phyloP scores from a whole-genome alignment of 2,329 filamentous ascomycete genomes.

The Eutypa lata region DNA sequence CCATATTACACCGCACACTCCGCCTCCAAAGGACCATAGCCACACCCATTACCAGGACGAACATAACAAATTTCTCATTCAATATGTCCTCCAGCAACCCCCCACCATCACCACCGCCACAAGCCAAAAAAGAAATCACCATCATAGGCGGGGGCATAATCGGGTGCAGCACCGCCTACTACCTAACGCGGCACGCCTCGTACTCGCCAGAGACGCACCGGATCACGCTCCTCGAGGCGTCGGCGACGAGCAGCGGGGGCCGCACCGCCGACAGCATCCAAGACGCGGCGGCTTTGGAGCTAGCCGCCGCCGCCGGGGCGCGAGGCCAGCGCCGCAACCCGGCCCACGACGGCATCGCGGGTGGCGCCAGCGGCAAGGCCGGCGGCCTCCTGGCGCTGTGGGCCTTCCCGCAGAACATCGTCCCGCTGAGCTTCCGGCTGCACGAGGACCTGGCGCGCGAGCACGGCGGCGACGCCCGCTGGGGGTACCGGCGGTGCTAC shows the following conservation, averaged over 20 bases:
- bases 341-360: slow-evolving; percentile 55
- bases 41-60: too few relatives aligned
- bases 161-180: slow-evolving; percentile 72
- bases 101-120: background rate
- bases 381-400: slow-evolving; percentile 71
- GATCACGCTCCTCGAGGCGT: slow-evolving; percentile 71
- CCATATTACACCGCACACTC: too few relatives aligned
- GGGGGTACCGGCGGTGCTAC: slow-evolving; percentile 62
- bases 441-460: slow-evolving; percentile 68
- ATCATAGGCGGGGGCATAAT: slow-evolving; percentile 69
- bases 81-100: background rate
- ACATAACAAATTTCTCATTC: too few relatives aligned
- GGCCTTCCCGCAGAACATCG: slow-evolving; percentile 70
- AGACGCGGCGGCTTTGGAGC: slow-evolving; percentile 28
- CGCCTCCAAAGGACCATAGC: too few relatives aligned
- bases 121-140: slow-evolving; percentile 24
- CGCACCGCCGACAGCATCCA: slow-evolving; percentile 29
- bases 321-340: slow-evolving; percentile 14
- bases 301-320: slow-evolving; percentile 14
- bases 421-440: slow-evolving; percentile 66
- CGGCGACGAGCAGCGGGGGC: slow-evolving; percentile 38
- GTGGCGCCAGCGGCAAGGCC: slow-evolving; percentile 74
- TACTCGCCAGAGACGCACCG: slow-evolving; percentile 63
- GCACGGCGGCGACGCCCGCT: slow-evolving; percentile 62
- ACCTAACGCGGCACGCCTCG: slow-evolving; percentile 65